Base-by-base conservation (phyloP, 1,139 yeast species). In the Pichia sp. region DNA sequence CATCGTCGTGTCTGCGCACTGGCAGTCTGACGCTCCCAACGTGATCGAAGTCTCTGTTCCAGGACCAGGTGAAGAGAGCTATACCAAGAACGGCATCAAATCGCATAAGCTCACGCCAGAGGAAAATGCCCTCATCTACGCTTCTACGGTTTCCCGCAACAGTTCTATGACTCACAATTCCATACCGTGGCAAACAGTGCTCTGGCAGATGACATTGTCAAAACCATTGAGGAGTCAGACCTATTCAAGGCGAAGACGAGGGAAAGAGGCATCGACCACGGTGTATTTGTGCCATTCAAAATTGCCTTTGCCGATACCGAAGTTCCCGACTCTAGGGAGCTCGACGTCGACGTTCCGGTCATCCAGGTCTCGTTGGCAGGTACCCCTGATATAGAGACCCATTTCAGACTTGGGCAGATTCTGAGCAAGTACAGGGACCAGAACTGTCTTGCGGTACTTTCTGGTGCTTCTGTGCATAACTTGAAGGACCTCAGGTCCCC, bases 391-490 rank as follows among this genome's bases (percentile, higher is more conserved):
- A 79, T 83, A 61, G 74, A 71, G 16, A 61, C 73, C 2, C 85
- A 81, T 62, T 76, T 73, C 65, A 73, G 75, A 59, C 69, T 87
- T 46, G 95, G 95, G 3, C 68, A 78, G 59, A 75, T 73, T 0
- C 71, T 87, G 54, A 67, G 77, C 34, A 71, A 74, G 48, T 79
- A 83, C 60, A 75, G 91, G 60, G 73, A 75, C 4, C 71, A 79
- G 53, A 74, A 79, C 63, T 73, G 87, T 70, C 46, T 73, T 66
- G 68, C 87, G 4, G 66, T 87, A 4, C 77, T 83, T 56, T 85
- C 92, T 0, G 95, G 95, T 2, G 84, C 86, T 87, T 75, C 88
- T 7, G 95, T 87, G n/a, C 95, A 87, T 69, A 87, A 87, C 63
- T 74, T 87, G 50, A 63, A 80, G 43, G 92, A 87, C 58, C 47